Conservation (phyloP, 1,284 basidiomycete species). For the Cryptococcus sp. region DNA sequence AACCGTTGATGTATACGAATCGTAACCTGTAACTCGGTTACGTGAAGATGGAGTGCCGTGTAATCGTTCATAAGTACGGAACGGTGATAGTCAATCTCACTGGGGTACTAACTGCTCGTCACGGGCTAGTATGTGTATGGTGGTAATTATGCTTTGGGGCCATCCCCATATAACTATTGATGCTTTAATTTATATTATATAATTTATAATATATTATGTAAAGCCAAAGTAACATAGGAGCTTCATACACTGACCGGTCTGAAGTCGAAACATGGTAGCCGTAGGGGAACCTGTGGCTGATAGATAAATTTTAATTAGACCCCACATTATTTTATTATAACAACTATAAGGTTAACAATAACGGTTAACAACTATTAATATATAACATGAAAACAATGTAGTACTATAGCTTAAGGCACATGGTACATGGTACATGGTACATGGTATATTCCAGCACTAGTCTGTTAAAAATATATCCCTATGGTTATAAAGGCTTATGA, state of each 20-base stretch:
- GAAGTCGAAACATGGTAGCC: conserved; percentile 1
- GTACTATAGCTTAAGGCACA: no score
- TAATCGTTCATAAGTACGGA: not conserved
- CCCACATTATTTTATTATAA: not conserved
- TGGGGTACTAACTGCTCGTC: conserved; percentile 1
- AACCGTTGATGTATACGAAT: not conserved
- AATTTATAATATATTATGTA: not conserved
- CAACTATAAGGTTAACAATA: conserved; percentile 8
- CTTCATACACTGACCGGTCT: not conserved
- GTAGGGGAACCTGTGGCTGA: conserved; percentile 1
- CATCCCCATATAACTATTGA: not conserved
- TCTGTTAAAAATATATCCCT: no score
- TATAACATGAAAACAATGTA: no score
- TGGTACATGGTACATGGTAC: no score
- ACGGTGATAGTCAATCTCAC: not conserved
- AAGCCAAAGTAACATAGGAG: not conserved
- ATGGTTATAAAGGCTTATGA: no score
- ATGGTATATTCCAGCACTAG: no score
- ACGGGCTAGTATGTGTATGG: not conserved
- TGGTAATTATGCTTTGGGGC: not conserved
- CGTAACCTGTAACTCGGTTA: not conserved
- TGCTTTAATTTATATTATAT: not conserved
- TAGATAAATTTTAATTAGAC: not conserved
- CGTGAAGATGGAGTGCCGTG: not conserved
- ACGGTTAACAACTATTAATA: no score